Evolutionary conservation across 2,329 filamentous ascomycete genomes (phyloP).

Genomic region (Alternaria sp.): DNA sequence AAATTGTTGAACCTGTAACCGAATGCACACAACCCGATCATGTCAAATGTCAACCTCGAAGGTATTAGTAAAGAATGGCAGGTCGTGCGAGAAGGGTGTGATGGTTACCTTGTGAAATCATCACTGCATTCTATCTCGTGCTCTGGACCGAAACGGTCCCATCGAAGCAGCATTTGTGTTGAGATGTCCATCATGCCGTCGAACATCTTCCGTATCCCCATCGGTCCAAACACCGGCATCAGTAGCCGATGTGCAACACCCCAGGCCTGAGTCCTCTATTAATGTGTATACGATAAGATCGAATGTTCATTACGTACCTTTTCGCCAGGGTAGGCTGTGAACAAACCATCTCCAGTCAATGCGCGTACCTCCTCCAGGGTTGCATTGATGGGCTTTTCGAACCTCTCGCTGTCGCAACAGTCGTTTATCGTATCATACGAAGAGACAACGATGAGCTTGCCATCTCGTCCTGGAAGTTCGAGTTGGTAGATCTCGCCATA

Average conservation of each 20-base stretch:
- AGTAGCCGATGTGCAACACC: constrained; percentile 11
- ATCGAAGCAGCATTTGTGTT: constrained; percentile 14
- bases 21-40: constrained; percentile 16
- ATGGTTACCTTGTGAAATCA: constrained; percentile 9
- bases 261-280: constrained; percentile 3
- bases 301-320: not conserved
- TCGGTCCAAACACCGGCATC: constrained; percentile 15
- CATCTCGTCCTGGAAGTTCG: constrained; percentile 8
- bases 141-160: constrained; percentile 14
- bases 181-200: constrained; percentile 15
- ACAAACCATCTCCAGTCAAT: constrained; percentile 10
- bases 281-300: not conserved
- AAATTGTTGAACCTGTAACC: constrained; percentile 19
- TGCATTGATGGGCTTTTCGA: constrained; percentile 13
- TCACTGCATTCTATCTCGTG: constrained; percentile 14
- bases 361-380: constrained; percentile 14
- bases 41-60: constrained; percentile 10
- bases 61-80: not conserved
- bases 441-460: constrained; percentile 10
- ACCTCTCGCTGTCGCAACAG: constrained; percentile 10
- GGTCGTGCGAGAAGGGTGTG: not conserved
- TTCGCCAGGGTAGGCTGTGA: constrained; percentile 14
- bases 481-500: constrained; percentile 18
- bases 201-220: constrained; percentile 15
- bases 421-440: constrained; percentile 17